A percentile compares a stretch with the other conserved stretches of the same genome.
These are phyloP conservation scores for Leptomonas pyrrhocoris DNA, from an alignment of 208 protist genomes.

Conservation along the genomic window DNA sequence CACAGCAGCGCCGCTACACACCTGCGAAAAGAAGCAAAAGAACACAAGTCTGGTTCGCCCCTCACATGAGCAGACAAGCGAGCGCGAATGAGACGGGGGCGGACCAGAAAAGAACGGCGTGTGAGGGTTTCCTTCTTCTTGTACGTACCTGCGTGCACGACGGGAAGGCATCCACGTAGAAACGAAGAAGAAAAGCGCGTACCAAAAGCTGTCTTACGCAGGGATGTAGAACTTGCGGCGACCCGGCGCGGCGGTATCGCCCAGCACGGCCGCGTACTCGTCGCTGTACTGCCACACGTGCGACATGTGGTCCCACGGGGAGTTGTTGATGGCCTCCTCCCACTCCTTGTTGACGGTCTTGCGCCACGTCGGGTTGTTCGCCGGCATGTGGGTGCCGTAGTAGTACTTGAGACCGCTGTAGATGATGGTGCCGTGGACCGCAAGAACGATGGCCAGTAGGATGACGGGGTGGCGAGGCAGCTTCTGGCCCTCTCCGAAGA, in stretches of 20 bases:
- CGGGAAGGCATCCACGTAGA: neutral
- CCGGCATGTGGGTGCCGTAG: conserved; percentile 74
- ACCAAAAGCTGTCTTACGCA: conserved; percentile 31
- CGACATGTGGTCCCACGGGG: conserved; percentile 90
- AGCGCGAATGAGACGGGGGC: neutral
- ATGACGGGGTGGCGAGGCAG: conserved; percentile 56
- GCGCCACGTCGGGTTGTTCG: conserved; percentile 89
- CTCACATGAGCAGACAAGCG: no score
- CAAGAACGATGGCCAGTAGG: conserved; percentile 46
- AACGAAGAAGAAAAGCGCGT: neutral
- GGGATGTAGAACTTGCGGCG: conserved; percentile 80
- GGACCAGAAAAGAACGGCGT: no score
- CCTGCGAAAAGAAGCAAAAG: neutral
- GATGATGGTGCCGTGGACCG: conserved; percentile 46
- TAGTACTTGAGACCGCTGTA: conserved; percentile 68
- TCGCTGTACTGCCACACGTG: conserved; percentile 91
- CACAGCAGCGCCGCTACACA: no score
- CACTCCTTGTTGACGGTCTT: conserved; percentile 92
- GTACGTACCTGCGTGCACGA: no score
- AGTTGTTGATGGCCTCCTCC: conserved; percentile 92
- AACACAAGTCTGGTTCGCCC: neutral
- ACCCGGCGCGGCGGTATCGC: conserved; percentile 64
- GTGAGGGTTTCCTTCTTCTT: neutral
- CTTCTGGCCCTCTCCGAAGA: conserved; percentile 88
- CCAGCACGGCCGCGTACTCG: conserved; percentile 70